These are phyloP conservation scores for Aphanomyces euteiches DNA, from an alignment of 352 stramenopile genomes.

Conservation along the genomic window DNA sequence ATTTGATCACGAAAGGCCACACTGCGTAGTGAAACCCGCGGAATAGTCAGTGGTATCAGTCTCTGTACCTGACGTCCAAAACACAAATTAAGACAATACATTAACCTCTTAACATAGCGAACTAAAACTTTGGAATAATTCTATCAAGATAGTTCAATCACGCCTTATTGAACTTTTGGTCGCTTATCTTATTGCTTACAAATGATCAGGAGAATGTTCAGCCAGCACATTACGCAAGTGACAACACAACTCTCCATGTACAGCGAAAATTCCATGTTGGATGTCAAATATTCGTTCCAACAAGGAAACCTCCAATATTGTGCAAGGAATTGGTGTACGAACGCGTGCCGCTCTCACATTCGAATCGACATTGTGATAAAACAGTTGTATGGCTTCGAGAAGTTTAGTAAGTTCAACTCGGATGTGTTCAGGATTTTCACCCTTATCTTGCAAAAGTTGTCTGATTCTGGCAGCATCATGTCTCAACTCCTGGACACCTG, in stretches of 20 bases:
- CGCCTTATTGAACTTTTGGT: too few species aligned
- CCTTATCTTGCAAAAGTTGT: constrained; percentile 22
- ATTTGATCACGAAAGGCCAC: background rate
- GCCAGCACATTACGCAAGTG: background rate
- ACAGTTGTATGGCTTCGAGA: background rate
- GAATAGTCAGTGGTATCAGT: too few species aligned
- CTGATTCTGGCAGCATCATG: background rate
- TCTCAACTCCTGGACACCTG: background rate
- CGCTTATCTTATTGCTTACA: too few species aligned
- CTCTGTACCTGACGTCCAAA: too few species aligned
- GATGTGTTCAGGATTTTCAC: background rate
- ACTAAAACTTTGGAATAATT: background rate
- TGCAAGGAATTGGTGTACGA: background rate
- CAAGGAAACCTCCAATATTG: background rate
- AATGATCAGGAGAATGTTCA: too few species aligned
- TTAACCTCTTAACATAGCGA: too few species aligned
- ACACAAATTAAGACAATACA: background rate
- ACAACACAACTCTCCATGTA: background rate
- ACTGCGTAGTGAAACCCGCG: too few species aligned
- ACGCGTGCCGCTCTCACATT: background rate
- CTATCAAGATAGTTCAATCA: background rate
- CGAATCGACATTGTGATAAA: background rate
- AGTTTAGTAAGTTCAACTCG: background rate
- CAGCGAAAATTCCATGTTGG: background rate
- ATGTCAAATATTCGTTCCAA: constrained; percentile 10